Evolutionary conservation across 2,329 filamentous ascomycete species (phyloP).

Genomic region (Aureobasidium sp.): DNA sequence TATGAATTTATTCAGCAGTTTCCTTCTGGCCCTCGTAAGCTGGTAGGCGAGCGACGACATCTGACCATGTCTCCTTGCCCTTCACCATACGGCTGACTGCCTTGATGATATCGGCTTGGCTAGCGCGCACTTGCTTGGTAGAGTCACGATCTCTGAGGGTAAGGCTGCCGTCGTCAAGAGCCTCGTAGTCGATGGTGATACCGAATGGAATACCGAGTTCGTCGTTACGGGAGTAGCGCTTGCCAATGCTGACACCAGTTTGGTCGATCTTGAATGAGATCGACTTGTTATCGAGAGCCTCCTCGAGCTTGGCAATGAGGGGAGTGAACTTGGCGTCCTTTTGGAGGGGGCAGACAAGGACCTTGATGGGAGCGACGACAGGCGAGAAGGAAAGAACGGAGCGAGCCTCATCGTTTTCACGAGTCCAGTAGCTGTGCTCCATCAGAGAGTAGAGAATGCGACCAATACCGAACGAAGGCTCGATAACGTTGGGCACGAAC

Average conservation of each 20-base stretch:
- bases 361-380: constrained; percentile 85
- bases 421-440: constrained; percentile 93
- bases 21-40: constrained; percentile 66
- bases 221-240: constrained; percentile 90
- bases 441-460: constrained; percentile 88
- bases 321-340: constrained; percentile 73
- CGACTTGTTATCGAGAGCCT: constrained; percentile 66
- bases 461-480: constrained; percentile 95
- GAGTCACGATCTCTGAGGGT: constrained; percentile 87
- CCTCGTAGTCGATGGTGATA: constrained; percentile 94
- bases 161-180: constrained; percentile 75
- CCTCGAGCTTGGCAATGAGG: constrained; percentile 64
- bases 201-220: constrained; percentile 91
- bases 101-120: constrained; percentile 69
- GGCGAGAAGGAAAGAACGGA: constrained; percentile 73
- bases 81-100: constrained; percentile 61
- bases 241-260: constrained; percentile 86
- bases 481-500: constrained; percentile 80
- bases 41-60: constrained; percentile 71
- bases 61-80: constrained; percentile 58
- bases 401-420: constrained; percentile 75
- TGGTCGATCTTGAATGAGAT: constrained; percentile 84
- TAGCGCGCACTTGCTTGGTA: constrained; percentile 81
- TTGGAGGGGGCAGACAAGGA: constrained; percentile 84
- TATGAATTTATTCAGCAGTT: not conserved